Conservation (phyloP, 306 rosid species). For the Nissolia schottii region DNA sequence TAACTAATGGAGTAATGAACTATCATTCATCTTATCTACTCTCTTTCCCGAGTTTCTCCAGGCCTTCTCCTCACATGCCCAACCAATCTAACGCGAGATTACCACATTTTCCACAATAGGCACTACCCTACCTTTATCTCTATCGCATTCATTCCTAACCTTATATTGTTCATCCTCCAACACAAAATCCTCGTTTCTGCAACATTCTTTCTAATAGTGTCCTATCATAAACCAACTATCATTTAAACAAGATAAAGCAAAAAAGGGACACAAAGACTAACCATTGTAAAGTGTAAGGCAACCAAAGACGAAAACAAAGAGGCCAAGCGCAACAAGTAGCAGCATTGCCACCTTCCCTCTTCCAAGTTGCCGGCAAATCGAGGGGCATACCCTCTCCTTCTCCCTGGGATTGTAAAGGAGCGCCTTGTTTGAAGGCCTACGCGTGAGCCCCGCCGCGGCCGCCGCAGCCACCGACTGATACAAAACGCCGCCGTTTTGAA, state of each 20-base stretch:
- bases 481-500: slow-evolving; percentile 50
- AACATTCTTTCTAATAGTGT: no score
- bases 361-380: slow-evolving; percentile 55
- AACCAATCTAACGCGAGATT: no score
- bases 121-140: no score
- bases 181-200: no score
- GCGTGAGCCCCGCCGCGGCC: slow-evolving; percentile 27
- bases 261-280: slow-evolving; percentile 23
- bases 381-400: slow-evolving; percentile 66
- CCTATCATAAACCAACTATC: no score
- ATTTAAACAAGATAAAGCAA: neutral
- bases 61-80: no score
- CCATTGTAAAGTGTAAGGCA: slow-evolving; percentile 68
- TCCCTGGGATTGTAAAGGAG: slow-evolving; percentile 59
- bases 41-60: no score
- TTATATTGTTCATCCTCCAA: no score
- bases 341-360: slow-evolving; percentile 80
- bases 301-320: slow-evolving; percentile 63
- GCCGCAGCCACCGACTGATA: slow-evolving; percentile 28
- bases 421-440: slow-evolving; percentile 72
- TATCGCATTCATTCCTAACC: no score
- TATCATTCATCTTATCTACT: no score
- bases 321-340: slow-evolving; percentile 62
- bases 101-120: no score
- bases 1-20: no score